phyloP scores from a whole-genome alignment of 2,329 filamentous ascomycete species.

The Aspergillus sp. region DNA sequence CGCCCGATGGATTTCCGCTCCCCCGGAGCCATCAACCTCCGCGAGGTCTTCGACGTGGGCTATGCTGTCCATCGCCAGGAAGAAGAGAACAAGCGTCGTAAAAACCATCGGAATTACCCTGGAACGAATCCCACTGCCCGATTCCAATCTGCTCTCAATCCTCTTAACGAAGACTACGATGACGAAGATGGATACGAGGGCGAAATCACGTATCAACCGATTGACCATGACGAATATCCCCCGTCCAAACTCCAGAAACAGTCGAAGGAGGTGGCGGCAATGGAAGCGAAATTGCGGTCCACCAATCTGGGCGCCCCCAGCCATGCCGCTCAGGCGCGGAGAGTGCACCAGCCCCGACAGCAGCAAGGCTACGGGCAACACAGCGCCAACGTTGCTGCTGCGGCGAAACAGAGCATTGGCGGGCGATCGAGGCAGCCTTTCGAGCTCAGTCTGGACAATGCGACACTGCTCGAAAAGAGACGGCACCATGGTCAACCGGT shows the following conservation, averaged over 20 bases:
- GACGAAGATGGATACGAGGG: constrained; percentile 50
- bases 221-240: constrained; percentile 32
- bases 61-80: constrained; percentile 97
- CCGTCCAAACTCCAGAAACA: constrained; percentile 67
- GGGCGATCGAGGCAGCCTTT: constrained; percentile 76
- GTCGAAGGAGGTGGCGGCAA: constrained; percentile 61
- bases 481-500: constrained; percentile 32
- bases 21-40: constrained; percentile 88
- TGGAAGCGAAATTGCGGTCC: constrained; percentile 85
- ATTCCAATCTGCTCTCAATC: constrained; percentile 61
- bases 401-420: constrained; percentile 76
- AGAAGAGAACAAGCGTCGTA: constrained; percentile 88
- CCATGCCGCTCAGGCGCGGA: constrained; percentile 61
- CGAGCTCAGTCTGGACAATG: constrained; percentile 86
- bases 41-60: constrained; percentile 97
- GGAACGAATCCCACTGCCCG: constrained; percentile 53
- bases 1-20: constrained; percentile 89
- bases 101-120: constrained; percentile 71
- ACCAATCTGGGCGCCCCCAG: constrained; percentile 66
- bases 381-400: constrained; percentile 76
- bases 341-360: constrained; percentile 52
- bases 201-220: constrained; percentile 23
- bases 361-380: constrained; percentile 81
- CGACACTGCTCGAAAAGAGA: constrained; percentile 76
- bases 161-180: constrained; percentile 62